Base-by-base conservation (phyloP, 2,329 filamentous ascomycete species). In the Domatiomyces catenatus region DNA sequence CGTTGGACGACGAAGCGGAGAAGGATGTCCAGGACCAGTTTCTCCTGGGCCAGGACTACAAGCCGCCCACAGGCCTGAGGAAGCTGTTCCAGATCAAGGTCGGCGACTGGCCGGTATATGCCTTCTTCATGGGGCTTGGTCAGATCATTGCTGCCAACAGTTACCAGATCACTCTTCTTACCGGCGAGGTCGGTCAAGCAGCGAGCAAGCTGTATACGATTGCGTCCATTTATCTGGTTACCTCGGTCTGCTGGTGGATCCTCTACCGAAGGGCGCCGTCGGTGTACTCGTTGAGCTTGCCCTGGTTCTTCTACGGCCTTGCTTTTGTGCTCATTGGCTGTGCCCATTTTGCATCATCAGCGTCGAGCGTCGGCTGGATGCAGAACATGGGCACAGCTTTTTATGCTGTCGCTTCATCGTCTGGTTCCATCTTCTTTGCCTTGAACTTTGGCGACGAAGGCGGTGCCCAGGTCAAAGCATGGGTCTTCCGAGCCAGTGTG, bases 131-230 rank as follows among this genome's bases (percentile, higher is more conserved):
- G 17, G 77, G 77, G 7, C 68, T 80, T 36, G 75, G 76, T 19
- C 79, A 82, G 58, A 76, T 82, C 53, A 75, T 82, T 47, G 76
- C 79, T 1, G 76, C 77, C 51, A 82, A 81, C 63, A 81, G 77
- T 0, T 82, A 82, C 63, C 80, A 83, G 60, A 77, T 83, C 59
- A 81, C 79, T 0, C 69, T 84, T n/a, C 69, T 84, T 18, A 79
- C 77, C 0, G 80, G 80, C 17, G 74, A 79, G 57, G 69, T 78
- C 18, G 79, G 76, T 50, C 71, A 82, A 61, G 72, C 73, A 1
- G 75, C 78, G 3, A 63, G 67, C 28, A 76, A 79, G 58, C 67
- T 83, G 0, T 83, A 83, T 63, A 70, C 72, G 47, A 75, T 81
- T 36, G 77, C 77, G 0, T 72, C 69, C 6, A 75, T 80, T 19